Base-by-base conservation (phyloP, 306 rosid genomes). In the Prinsepia uniflora region DNA sequence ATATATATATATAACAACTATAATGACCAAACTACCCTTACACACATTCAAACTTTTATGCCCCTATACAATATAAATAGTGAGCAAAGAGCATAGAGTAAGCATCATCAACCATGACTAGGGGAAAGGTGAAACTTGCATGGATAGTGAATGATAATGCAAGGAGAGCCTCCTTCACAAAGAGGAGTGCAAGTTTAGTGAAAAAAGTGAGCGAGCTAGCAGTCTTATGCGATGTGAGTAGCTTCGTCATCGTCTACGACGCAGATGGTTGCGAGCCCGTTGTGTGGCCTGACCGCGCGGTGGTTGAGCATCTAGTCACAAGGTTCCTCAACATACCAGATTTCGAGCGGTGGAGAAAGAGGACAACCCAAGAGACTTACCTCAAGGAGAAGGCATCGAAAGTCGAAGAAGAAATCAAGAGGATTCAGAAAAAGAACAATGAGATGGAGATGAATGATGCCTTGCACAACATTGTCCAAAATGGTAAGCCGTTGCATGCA, bases 81-180 rank as follows among this genome's bases (percentile, higher is more conserved):
- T 6, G 18, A 7, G 8, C 18, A 53, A 14, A 10, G 52, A 47
- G 24, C 57, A 53, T 20, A 7, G 18, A 53, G 19, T 22, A n/a
- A n/a, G 18, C 24, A 53, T 10, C 61, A 20, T 15, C 8, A 58
- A 24, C 10, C 63, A 81, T 78, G 85, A 69, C 78, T 17, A 72
- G 81, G 59, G 75, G 69, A 57, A 81, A 61, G 50, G 80, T 81
- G 36, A 78, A 75, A 40, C 80, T 78, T 17, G 52, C 22, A 6
- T 78, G 81, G 79, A 79, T 81, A n/a, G 77, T 15, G 6, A 75
- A 81, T 55, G 78, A 68, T 22, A 60, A 62, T 20, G 66, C 83
- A 8, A 84, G 88, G 57, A 84, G 70, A 63, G 72, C 72, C 3
- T 75, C 75, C 65, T 76, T 81, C 71, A 78, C 57, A 70, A 81